phyloP scores from a whole-genome alignment of 2,329 filamentous ascomycete genomes.

The Blastomyces gilchristii region DNA sequence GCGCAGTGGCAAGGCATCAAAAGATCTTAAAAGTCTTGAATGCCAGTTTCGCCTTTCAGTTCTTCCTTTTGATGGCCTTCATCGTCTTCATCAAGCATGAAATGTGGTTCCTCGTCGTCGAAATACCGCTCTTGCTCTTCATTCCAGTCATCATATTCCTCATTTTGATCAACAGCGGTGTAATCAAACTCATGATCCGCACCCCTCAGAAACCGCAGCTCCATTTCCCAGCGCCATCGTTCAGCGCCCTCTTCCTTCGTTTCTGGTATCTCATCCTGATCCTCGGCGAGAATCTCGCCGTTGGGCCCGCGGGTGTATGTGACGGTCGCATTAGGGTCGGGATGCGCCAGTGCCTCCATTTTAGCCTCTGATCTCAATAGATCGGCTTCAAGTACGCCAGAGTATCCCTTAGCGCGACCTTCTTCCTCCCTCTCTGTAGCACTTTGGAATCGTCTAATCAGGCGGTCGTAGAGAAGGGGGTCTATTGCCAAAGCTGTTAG shows the following conservation, averaged over 20 bases:
- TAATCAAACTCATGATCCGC: constrained; percentile 75
- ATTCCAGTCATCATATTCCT: constrained; percentile 58
- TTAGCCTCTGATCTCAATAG: constrained; percentile 67
- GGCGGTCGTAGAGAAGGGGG: constrained; percentile 69
- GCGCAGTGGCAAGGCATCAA: not conserved
- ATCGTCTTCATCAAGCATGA: constrained; percentile 42
- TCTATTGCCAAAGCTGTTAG: constrained; percentile 37
- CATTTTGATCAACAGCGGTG: constrained; percentile 55
- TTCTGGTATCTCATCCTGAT: constrained; percentile 46
- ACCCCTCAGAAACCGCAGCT: constrained; percentile 62
- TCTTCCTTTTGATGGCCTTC: constrained; percentile 22
- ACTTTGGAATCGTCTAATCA: constrained; percentile 68
- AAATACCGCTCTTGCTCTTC: constrained; percentile 67
- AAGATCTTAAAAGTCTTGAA: constrained; percentile 57
- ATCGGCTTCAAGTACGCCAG: constrained; percentile 66
- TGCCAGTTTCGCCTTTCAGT: constrained; percentile 53
- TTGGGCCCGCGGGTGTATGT: constrained; percentile 42
- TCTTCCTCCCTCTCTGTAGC: constrained; percentile 63
- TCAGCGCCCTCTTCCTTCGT: constrained; percentile 56
- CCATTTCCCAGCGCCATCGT: constrained; percentile 63
- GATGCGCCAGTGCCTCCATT: constrained; percentile 51
- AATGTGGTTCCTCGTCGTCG: constrained; percentile 64
- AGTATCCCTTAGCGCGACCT: constrained; percentile 64
- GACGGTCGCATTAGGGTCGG: constrained; percentile 41
- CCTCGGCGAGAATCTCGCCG: constrained; percentile 49